A percentile compares a stretch with the other conserved stretches of the same genome.
Evolutionary conservation across 2,329 filamentous ascomycete species (phyloP).

Genomic region (Dactylellina parvicollis): DNA sequence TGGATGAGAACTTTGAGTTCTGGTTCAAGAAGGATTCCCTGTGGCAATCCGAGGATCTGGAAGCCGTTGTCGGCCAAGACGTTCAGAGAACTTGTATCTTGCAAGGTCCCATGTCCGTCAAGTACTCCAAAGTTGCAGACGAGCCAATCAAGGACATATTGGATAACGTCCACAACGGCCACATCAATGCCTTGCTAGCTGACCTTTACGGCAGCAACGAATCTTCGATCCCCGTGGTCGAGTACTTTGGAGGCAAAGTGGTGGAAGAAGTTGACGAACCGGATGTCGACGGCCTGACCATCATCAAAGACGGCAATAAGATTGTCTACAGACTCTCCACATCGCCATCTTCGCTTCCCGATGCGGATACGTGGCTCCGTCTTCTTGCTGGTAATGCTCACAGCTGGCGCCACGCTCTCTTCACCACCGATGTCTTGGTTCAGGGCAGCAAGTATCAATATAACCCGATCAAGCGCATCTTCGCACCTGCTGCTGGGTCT

Average conservation of each 20-base stretch:
- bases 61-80: slow-evolving; percentile 94
- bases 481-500: slow-evolving; percentile 84
- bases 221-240: slow-evolving; percentile 79
- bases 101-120: slow-evolving; percentile 91
- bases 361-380: slow-evolving; percentile 83
- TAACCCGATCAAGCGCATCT: slow-evolving; percentile 92
- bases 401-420: slow-evolving; percentile 94
- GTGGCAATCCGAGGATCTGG: slow-evolving; percentile 98
- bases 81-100: slow-evolving; percentile 95
- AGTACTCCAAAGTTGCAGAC: slow-evolving; percentile 87
- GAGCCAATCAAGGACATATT: slow-evolving; percentile 96
- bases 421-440: slow-evolving; percentile 90
- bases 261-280: slow-evolving; percentile 75
- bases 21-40: slow-evolving; percentile 99
- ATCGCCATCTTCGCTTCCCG: slow-evolving; percentile 78
- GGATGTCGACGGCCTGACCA: slow-evolving; percentile 81
- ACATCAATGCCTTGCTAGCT: slow-evolving; percentile 80
- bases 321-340: slow-evolving; percentile 84
- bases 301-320: slow-evolving; percentile 81
- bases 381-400: slow-evolving; percentile 85
- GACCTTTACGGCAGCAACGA: slow-evolving; percentile 83
- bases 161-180: slow-evolving; percentile 85
- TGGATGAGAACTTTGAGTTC: slow-evolving; percentile 97
- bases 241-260: slow-evolving; percentile 94
- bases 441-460: slow-evolving; percentile 97